Evolutionary conservation across 2,329 filamentous ascomycete genomes (phyloP), one percentile per base, ranked within the genome.

Genomic region (Xylariaceae sp.): DNA sequence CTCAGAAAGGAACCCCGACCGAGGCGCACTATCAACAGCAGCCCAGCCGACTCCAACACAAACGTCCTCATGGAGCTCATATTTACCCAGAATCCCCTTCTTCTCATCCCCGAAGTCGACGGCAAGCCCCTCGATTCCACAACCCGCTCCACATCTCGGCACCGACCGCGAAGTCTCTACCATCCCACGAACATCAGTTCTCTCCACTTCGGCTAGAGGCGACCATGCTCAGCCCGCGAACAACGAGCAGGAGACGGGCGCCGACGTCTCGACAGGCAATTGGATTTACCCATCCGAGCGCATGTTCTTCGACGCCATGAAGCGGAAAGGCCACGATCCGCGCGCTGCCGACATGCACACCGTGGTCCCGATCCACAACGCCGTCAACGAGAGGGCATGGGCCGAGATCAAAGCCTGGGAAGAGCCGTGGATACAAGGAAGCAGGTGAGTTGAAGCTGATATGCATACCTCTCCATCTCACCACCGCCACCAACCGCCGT

Each of bases 231-330:
- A 47, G 9, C 21, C 51, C 1, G 65, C 87, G 13, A 96, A 95
- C 71, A 79, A 82, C 57, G 90, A 96, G 72, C 73, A 81, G 57
- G 91, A 96, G 68, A 88, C 86, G 0, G 87, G 88, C 57, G 78
- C 84, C 19, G 85, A 89, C 64, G 75, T 78, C 47, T 69, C 74
- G 36, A 82, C 83, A 0, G 92, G 92, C 0, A 96, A 96, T 70
- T 99, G 94, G 94, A 86, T 99, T 57, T 99, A 99, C 72, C 94
- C 94, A 0, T 94, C 88, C 0, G 92, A 97, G 71, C 87, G 89
- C 67, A 95, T 96, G 85, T 99, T 99, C 78, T 97, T 97, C 74
- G 89, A 95, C 45, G 94, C 94, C 42, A 92, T 99, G 84, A 84
- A 87, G 76, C 86, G 92, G 68, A 99, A 99, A 72, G 87, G 86